A percentile compares a stretch with the other conserved stretches of the same genome.
These are phyloP conservation scores for Aureobasidium sp. DNA, from an alignment of 2,329 filamentous ascomycete genomes.

Conservation along the genomic window DNA sequence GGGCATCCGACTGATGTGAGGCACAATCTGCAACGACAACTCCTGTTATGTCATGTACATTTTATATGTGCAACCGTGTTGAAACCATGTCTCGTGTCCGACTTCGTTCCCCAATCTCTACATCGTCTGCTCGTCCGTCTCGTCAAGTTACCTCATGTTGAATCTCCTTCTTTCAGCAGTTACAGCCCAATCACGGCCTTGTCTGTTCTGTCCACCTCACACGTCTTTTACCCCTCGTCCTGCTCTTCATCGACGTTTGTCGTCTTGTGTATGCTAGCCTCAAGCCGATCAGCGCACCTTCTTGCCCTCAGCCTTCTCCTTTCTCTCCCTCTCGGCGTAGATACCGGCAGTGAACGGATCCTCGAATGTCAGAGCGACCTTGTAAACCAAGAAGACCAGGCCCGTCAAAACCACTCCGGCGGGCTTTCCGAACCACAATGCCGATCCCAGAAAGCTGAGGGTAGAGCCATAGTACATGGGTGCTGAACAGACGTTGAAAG, in stretches of 20 bases:
- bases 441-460: constrained; percentile 81
- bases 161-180: background rate
- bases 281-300: background rate
- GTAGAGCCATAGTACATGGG: constrained; percentile 98
- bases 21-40: background rate
- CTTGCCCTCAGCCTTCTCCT: constrained; percentile 30
- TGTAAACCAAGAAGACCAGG: constrained; percentile 69
- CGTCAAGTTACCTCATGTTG: background rate
- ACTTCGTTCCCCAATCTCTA: background rate
- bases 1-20: constrained; percentile 43
- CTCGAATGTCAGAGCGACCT: constrained; percentile 74
- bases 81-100: background rate
- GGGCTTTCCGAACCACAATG: constrained; percentile 76
- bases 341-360: constrained; percentile 92
- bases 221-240: background rate
- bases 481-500: constrained; percentile 81
- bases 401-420: constrained; percentile 70
- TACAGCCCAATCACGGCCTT: background rate
- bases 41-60: background rate
- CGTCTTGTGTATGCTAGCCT: background rate
- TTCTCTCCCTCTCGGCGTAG: constrained; percentile 71
- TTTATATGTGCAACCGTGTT: background rate
- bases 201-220: background rate
- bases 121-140: background rate
- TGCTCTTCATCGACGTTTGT: constrained; percentile 13